Base-by-base conservation (phyloP, 805 yeast genomes). In the Metschnikowia amazonensis region DNA sequence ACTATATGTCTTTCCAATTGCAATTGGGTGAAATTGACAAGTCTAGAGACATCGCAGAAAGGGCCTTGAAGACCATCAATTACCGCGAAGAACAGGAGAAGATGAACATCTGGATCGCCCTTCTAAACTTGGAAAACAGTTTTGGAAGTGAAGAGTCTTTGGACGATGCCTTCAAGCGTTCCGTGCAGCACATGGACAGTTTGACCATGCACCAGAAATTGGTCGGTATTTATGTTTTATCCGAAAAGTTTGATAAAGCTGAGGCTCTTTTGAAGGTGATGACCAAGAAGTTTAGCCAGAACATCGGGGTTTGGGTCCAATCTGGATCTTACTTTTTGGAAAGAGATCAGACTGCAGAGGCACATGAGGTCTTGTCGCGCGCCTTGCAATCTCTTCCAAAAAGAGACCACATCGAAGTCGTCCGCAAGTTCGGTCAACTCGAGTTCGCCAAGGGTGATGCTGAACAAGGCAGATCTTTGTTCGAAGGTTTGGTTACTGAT, bases 1-100 rank as follows among this genome's bases (percentile, higher is more conserved):
- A 90, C 68, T 94, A 86, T 69, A 94, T 94, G 97, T 90, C 98
- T 3, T 94, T 92, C 84, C 96, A 90, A 66, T 75, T 94, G 52
- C 97, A 90, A 66, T 74, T 92, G 51, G 86, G 96, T 71, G 99
- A 94, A 66, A 72, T 89, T 48, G 97, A 92, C 31, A 89, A 87
- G 67, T 97, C 97, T 8, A 81, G 99, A 57, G 96, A 88, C 63
- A 81, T 94, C 57, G 97, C 88, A 36, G 86, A 84, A 57, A 80
- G 99, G 51, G 99, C 98, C 2, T 76, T 94, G 61, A 87, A 87
- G 70, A 84, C 94, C 5, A 95, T 94, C 56, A 82, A 80, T 58
- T 88, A 82, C 68, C 80, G 97, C 59, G 97, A 90, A 59, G 98
- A 94, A 65, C 84, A 81, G 57, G 98, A 94, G 65, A 88, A 89